Conservation (phyloP, 805 yeast species). For the Clavispora asparagi region DNA sequence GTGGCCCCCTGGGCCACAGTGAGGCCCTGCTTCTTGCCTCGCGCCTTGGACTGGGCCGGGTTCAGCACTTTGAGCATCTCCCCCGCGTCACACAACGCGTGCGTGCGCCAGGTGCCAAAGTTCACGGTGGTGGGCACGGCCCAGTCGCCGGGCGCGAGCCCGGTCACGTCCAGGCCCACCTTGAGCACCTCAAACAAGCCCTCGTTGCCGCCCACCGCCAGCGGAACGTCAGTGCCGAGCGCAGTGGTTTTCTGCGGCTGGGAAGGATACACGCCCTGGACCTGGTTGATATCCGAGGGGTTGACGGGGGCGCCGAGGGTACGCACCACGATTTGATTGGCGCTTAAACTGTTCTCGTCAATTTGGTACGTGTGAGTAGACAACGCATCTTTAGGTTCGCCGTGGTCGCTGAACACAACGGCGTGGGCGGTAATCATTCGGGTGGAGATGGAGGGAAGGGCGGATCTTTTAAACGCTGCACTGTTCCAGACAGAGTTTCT, state of each 20-base stretch:
- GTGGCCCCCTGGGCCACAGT: conserved; percentile 71
- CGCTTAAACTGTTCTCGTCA: conserved; percentile 38
- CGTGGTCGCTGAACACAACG: conserved; percentile 62
- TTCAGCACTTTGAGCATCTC: conserved; percentile 57
- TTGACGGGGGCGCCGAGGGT: conserved; percentile 39
- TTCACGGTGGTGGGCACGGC: conserved; percentile 72
- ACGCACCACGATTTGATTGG: conserved; percentile 25
- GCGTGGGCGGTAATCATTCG: conserved; percentile 55
- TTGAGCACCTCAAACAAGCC: conserved; percentile 16
- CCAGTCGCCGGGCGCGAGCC: conserved; percentile 59
- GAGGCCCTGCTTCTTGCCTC: conserved; percentile 28
- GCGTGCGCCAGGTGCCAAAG: conserved; percentile 93
- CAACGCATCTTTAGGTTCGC: conserved; percentile 57
- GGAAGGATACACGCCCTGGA: conserved; percentile 43
- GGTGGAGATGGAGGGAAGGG: neutral
- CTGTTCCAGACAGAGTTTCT: neutral
- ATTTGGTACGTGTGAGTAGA: conserved; percentile 48
- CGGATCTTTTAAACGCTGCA: conserved; percentile 1
- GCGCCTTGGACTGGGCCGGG: conserved; percentile 40
- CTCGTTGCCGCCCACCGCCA: conserved; percentile 18
- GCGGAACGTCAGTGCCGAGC: conserved; percentile 46
- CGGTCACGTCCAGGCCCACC: conserved; percentile 13
- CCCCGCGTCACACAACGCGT: conserved; percentile 46
- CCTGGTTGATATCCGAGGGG: conserved; percentile 43
- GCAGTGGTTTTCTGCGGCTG: conserved; percentile 46